Evolutionary conservation across 2,329 filamentous ascomycete genomes (phyloP), one percentile per base, ranked within the genome.

Genomic region (Cladosporium sp.): DNA sequence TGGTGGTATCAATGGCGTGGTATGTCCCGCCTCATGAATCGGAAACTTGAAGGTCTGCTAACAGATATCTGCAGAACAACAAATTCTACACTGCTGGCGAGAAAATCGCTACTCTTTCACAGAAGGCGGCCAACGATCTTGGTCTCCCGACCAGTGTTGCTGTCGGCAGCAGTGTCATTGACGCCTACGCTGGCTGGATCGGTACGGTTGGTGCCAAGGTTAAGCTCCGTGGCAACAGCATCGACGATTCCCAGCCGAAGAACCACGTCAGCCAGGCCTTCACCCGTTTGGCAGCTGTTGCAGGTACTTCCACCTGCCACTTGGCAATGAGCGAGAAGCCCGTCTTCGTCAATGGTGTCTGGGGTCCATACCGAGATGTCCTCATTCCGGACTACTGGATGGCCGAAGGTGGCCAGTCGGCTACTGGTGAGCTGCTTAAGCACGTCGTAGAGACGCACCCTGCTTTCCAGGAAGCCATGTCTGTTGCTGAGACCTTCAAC

Each of bases 151-250:
- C 88, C 19, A 93, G 92, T 39, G 94, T 97, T 66, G 91, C 94
- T 17, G 89, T 99, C 58, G 94, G 94, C 56, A 96, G 91, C 70
- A 92, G 92, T 74, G 94, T 99, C 64, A 99, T 99, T 70, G 94
- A 99, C 73, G 94, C 94, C 17, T 99, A 99, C 70, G 94, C 94
- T 60, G 94, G 94, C 64, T 99, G 94, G 94, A 94, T 99, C 66
- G 94, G 94, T 61, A 97, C 94, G 1, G 94, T 99, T n/a, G 94
- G 94, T 60, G 93, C 94, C 61, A 97, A 97, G 75, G 90, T 97
- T 67, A 84, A 91, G 65, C 83, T 95, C 15, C 51, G 52, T 14
- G 65, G 65, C 43, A 81, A 82, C 40, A 77, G 81, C 59, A 54
- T 59, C 42, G 87, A 88, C 70, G 80, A 84, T 60, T 82, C 82